These are phyloP conservation scores for Plasmopara viticola DNA, from an alignment of 352 stramenopile species.

Conservation along the genomic window DNA sequence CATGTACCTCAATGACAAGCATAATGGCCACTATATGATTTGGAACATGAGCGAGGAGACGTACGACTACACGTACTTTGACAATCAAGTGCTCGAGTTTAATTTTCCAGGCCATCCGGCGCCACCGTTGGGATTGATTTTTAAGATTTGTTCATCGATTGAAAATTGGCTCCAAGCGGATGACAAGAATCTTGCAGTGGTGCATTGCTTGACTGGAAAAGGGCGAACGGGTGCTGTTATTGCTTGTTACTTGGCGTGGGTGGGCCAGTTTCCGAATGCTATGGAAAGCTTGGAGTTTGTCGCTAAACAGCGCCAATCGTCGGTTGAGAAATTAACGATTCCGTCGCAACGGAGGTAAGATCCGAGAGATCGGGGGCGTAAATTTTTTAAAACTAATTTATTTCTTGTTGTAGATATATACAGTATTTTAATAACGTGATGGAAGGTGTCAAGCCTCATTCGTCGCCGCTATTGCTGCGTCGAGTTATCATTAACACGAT, in stretches of 20 bases:
- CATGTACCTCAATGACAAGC: conserved; percentile 91
- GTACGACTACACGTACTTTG: conserved; percentile 93
- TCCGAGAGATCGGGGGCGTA: neutral
- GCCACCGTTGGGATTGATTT: conserved; percentile 93
- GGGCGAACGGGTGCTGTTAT: conserved; percentile 92
- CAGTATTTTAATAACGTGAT: conserved; percentile 98
- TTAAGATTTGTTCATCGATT: conserved; percentile 96
- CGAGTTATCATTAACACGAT: conserved; percentile 96
- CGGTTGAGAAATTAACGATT: conserved; percentile 93
- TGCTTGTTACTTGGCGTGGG: conserved; percentile 95
- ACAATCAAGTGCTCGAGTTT: conserved; percentile 96
- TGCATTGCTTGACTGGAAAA: conserved; percentile 97
- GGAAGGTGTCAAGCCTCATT: conserved; percentile 91
- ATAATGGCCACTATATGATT: conserved; percentile 96
- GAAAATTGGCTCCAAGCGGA: conserved; percentile 96
- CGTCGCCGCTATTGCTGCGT: conserved; percentile 91
- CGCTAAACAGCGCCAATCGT: conserved; percentile 77
- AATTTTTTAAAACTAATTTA: neutral
- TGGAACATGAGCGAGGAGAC: conserved; percentile 97
- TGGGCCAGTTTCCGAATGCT: conserved; percentile 87
- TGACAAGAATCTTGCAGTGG: conserved; percentile 91
- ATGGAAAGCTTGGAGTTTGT: conserved; percentile 93
- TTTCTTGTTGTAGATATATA: conserved; percentile 75
- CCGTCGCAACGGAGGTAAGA: conserved; percentile 90
- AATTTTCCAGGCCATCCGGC: conserved; percentile 96